Base-by-base conservation (phyloP, 768 basidiomycete species). In the Auriscalpium microsporum region DNA sequence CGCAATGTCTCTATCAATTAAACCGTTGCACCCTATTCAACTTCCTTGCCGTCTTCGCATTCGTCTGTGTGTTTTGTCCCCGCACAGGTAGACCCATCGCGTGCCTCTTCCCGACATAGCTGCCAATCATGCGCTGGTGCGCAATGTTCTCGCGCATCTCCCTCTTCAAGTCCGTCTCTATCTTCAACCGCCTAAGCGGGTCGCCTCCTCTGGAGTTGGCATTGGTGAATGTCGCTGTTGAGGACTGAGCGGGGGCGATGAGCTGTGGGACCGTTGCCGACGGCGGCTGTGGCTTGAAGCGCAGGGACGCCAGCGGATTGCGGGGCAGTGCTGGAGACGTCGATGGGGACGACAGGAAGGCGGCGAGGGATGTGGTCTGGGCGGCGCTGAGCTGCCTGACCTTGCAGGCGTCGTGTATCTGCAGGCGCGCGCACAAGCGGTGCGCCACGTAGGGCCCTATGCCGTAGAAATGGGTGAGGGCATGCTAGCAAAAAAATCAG, bases 61-160 rank as follows among this genome's bases (percentile, higher is more conserved):
- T 98, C 53, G 80, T 86, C 69, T 84, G 86, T 4, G 94, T 97
- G 54, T 86, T 86, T 72, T 98, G 95, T 55, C 95, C 95, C 69
- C 95, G 80, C 57, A 98, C 95, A 3, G 95, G 95, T 46, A 95
- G 71, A 56, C 85, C 82, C 85, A 94, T 91, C 8, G 92, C 92
- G 68, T 98, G 95, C 70, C 94, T 76, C 75, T 83, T 83, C 50
- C 96, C 96, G 50, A 91, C 83, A 70, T 95, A 94, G 62, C 87
- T 92, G 48, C 95, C 95, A 70, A 98, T 93, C 79, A 87, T 87
- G 58, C 91, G 77, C 71, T 94, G 84, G 72, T 96, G 94, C 6
- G 82, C 84, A 68, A 99, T 94, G 68, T 97, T 94, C 69, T 91
- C 91, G 72, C 84, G 81, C 64, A 94, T 77, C 67, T 84, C 79